Base-by-base conservation (phyloP, 139 green algal genomes). In the Diplosphaera chodatii region DNA sequence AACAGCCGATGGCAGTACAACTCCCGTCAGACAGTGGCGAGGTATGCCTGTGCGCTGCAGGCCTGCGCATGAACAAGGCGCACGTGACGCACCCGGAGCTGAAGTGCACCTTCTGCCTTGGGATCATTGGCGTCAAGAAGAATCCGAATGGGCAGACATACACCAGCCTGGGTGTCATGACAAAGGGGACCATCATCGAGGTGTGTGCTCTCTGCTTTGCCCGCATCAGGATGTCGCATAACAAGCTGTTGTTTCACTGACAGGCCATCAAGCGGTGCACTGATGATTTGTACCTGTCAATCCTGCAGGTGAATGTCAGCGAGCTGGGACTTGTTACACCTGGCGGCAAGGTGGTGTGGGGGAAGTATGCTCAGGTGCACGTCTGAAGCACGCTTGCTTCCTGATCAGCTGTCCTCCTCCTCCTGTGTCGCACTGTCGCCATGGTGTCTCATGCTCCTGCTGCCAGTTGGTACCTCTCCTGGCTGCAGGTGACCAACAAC, bases 41-140 rank as follows among this genome's bases (percentile, higher is more conserved):
- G n/a, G n/a, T n/a, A n/a, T n/a, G n/a, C n/a, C n/a, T n/a, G n/a
- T n/a, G n/a, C n/a, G n/a, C n/a, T n/a, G 83, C 78, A 64, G 93
- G 93, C 40, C 86, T 99, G 81, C 91, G 96, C 65, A 98, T 99
- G 88, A 99, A 82, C 64, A 99, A 99, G 85, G 96, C 96, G 41
- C 91, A 99, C 70, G 89, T 98, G 27, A 99, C 96, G 25, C 96
- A 99, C 80, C 96, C 96, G 0, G 96, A 99, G 86, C 91, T 99
- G 25, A 98, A 99, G 77, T 88, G 85, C 66, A 99, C 95, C 25
- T 98, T 99, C 80, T 72, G 78, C 27, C 81, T 99, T 71, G 90
- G 96, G 31, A 98, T 99, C 74, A 86, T 99, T 31, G 94, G 96
- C 23, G 89, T 99, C 32, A 99, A 99, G 89, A 99, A 99, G 87